phyloP scores from a whole-genome alignment of 257 asterid species.

The Mitragyna speciosa region DNA sequence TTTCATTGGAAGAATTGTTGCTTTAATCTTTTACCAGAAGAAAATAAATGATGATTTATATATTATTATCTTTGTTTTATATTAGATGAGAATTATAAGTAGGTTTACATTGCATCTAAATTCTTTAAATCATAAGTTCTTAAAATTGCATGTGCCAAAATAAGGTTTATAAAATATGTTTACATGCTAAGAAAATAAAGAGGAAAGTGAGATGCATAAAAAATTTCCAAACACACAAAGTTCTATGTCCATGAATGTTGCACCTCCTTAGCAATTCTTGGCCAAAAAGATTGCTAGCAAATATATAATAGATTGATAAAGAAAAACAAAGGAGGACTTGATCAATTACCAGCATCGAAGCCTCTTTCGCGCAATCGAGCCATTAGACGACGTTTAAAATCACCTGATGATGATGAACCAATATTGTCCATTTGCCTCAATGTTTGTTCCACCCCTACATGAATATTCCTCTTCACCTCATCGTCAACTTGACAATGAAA shows the following conservation, averaged over 20 bases:
- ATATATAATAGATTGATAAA: neutral
- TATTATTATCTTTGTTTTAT: no score
- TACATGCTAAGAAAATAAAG: no score
- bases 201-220: no score
- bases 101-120: no score
- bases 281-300: no score
- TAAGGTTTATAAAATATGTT: no score
- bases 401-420: constrained; percentile 7
- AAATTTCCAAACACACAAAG: neutral
- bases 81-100: no score
- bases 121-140: no score
- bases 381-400: constrained; percentile 39
- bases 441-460: constrained; percentile 21
- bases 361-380: constrained; percentile 35
- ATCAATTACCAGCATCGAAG: constrained; percentile 35
- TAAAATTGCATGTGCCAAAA: no score
- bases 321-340: no score
- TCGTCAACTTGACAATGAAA: constrained; percentile 12
- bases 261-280: neutral
- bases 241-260: neutral
- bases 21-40: neutral
- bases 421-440: constrained; percentile 9
- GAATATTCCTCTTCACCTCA: constrained; percentile 14
- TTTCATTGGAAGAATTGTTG: neutral
- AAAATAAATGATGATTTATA: no score